Percentiles rank a stretch among this genome's conserved stretches.
Conservation (phyloP, 2,329 filamentous ascomycete genomes). For the Lomentospora prolificans region DNA sequence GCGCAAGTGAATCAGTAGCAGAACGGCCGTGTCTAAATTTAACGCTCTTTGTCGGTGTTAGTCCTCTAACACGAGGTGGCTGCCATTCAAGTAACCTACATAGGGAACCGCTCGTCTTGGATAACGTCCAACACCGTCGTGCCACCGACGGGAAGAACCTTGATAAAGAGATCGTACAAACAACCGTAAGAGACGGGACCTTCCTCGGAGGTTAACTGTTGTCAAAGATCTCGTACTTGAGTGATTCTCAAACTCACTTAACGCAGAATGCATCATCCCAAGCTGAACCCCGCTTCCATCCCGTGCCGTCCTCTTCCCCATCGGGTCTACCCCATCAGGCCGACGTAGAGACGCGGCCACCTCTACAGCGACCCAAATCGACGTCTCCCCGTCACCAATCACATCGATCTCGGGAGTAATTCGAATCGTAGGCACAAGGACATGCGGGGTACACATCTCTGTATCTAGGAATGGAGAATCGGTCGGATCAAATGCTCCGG, state of each 20-base stretch:
- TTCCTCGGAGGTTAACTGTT: slow-evolving; percentile 13
- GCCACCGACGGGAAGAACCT: slow-evolving; percentile 31
- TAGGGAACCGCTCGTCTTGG: slow-evolving; percentile 30
- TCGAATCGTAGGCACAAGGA: slow-evolving; percentile 17
- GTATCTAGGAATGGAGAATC: neutral
- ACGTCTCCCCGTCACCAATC: slow-evolving; percentile 22
- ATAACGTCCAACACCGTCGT: slow-evolving; percentile 36
- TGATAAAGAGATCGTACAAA: slow-evolving; percentile 37
- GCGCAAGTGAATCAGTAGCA: slow-evolving; percentile 38
- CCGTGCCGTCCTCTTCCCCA: neutral
- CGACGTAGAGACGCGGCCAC: slow-evolving; percentile 27
- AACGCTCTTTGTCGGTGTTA: slow-evolving; percentile 25
- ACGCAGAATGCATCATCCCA: neutral
- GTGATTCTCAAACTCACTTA: neutral
- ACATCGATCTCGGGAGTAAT: slow-evolving; percentile 31
- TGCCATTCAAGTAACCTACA: slow-evolving; percentile 21
- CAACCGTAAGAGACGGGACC: slow-evolving; percentile 33
- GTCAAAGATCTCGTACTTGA: neutral
- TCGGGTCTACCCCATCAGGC: neutral
- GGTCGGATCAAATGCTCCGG: neutral
- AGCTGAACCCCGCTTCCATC: neutral
- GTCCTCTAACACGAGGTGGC: neutral
- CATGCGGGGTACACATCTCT: slow-evolving; percentile 23
- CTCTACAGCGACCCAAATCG: slow-evolving; percentile 41
- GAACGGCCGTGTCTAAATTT: slow-evolving; percentile 30